Percentiles rank a stretch among this genome's conserved stretches.
phyloP scores from a whole-genome alignment of 352 stramenopile species.

The Elongisporangium undulatum region DNA sequence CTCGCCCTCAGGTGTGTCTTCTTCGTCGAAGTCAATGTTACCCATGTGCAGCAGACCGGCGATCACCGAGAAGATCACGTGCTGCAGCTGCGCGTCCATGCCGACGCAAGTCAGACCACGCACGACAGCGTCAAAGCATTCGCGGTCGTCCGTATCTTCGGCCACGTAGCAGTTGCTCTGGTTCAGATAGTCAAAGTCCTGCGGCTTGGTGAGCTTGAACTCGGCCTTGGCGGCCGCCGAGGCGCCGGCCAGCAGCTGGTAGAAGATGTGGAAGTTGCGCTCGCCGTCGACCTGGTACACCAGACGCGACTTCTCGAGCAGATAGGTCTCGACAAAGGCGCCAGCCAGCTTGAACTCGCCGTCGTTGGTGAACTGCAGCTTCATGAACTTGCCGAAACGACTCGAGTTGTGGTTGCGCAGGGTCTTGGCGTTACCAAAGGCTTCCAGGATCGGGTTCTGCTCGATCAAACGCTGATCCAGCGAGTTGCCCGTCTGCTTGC shows the following conservation, averaged over 20 bases:
- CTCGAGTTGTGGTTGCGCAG: slow-evolving; percentile 94
- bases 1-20: slow-evolving; percentile 79
- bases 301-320: slow-evolving; percentile 86
- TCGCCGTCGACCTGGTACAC: slow-evolving; percentile 89
- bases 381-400: slow-evolving; percentile 96
- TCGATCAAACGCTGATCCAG: slow-evolving; percentile 83
- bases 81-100: slow-evolving; percentile 61
- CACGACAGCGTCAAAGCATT: slow-evolving; percentile 74
- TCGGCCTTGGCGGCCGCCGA: slow-evolving; percentile 41
- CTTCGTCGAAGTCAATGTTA: slow-evolving; percentile 94
- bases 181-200: slow-evolving; percentile 94
- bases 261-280: slow-evolving; percentile 96
- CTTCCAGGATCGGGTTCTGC: slow-evolving; percentile 93
- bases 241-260: slow-evolving; percentile 84
- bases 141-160: slow-evolving; percentile 89
- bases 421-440: slow-evolving; percentile 95
- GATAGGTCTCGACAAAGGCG: slow-evolving; percentile 86
- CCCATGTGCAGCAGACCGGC: slow-evolving; percentile 95
- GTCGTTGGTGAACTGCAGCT: slow-evolving; percentile 91
- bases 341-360: slow-evolving; percentile 81
- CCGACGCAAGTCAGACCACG: slow-evolving; percentile 71
- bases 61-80: slow-evolving; percentile 90
- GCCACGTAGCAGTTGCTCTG: slow-evolving; percentile 92
- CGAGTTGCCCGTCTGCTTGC: slow-evolving; percentile 55
- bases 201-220: slow-evolving; percentile 64